Percentiles rank a stretch among this genome's conserved stretches.
These are phyloP conservation scores for Rhynchospora breviuscula DNA, from an alignment of 176 grass and related monocot species.

Conservation along the genomic window DNA sequence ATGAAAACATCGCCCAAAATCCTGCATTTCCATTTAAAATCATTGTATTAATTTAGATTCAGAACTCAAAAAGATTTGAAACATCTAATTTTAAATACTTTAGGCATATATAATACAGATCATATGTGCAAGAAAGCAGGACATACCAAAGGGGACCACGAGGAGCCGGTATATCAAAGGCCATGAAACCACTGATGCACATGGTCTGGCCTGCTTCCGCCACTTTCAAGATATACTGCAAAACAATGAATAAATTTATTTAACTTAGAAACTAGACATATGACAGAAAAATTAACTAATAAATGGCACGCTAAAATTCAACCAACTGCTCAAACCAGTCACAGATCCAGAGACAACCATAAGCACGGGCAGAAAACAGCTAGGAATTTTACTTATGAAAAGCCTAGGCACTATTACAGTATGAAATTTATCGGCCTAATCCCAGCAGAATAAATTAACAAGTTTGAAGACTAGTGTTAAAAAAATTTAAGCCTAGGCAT, in stretches of 20 bases:
- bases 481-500: too few species aligned
- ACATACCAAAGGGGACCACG: conserved; percentile 80
- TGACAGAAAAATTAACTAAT: neutral
- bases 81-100: neutral
- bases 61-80: neutral
- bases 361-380: too few species aligned
- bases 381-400: too few species aligned
- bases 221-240: conserved; percentile 80
- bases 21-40: conserved; percentile 36
- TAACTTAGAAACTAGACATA: neutral
- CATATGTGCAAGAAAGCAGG: neutral
- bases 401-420: too few species aligned
- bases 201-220: conserved; percentile 54
- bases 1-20: conserved; percentile 99
- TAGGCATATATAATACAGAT: neutral
- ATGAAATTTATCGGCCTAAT: too few species aligned
- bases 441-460: too few species aligned
- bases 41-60: neutral
- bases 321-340: neutral
- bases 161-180: conserved; percentile 69
- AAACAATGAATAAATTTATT: conserved; percentile 5
- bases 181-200: conserved; percentile 91
- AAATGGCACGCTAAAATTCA: neutral
- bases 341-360: too few species aligned
- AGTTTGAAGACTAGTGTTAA: too few species aligned